Evolutionary conservation across 495 filamentous ascomycete genomes (phyloP).

Genomic region (Penicillium alfredii): DNA sequence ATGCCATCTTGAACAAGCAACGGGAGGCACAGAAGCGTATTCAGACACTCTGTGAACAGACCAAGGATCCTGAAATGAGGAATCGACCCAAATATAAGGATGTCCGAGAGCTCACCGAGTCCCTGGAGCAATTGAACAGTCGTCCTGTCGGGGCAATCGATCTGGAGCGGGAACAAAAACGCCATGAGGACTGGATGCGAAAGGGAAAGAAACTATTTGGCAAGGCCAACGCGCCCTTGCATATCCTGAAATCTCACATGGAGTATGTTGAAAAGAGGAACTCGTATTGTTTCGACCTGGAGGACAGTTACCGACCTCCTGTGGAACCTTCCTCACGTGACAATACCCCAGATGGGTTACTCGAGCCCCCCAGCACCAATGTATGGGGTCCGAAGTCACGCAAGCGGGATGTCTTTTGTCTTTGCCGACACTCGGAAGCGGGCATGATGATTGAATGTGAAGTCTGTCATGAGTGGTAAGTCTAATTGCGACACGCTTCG

Average conservation of each 20-base stretch:
- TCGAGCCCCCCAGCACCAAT: conserved; percentile 40
- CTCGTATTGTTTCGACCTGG: conserved; percentile 80
- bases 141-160: conserved; percentile 88
- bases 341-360: conserved; percentile 64
- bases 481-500: no score
- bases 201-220: conserved; percentile 98
- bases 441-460: conserved; percentile 99
- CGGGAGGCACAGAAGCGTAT: conserved; percentile 90
- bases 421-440: conserved; percentile 86
- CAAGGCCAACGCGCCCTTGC: conserved; percentile 94
- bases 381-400: conserved; percentile 46
- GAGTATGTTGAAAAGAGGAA: conserved; percentile 87
- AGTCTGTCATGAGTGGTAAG: conserved; percentile 93
- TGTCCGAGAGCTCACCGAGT: conserved; percentile 82
- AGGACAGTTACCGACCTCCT: conserved; percentile 82
- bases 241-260: conserved; percentile 93
- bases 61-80: conserved; percentile 63
- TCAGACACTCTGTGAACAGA: conserved; percentile 68
- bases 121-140: conserved; percentile 79
- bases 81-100: conserved; percentile 87
- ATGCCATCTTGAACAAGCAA: conserved; percentile 92
- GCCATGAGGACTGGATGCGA: conserved; percentile 99
- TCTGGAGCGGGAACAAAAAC: conserved; percentile 89
- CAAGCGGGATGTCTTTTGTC: conserved; percentile 87
- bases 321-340: conserved; percentile 89